These are phyloP conservation scores for Colletotrichum agaves DNA, from an alignment of 2,329 filamentous ascomycete genomes.

Conservation along the genomic window DNA sequence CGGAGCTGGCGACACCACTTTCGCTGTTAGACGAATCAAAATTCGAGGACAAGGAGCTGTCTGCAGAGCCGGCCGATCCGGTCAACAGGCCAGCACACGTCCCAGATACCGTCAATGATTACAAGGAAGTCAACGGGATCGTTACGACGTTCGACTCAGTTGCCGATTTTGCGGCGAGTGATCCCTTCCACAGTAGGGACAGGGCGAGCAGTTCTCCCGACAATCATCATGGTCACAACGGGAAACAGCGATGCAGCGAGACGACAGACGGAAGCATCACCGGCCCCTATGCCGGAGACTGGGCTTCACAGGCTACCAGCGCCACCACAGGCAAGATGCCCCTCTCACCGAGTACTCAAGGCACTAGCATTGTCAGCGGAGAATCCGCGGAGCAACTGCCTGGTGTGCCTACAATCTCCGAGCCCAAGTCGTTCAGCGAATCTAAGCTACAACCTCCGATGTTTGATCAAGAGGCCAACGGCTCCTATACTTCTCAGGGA, in stretches of 20 bases:
- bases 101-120: constrained; percentile 47
- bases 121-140: constrained; percentile 57
- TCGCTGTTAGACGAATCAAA: constrained; percentile 40
- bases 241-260: constrained; percentile 68
- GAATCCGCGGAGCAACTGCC: constrained; percentile 64
- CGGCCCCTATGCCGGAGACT: constrained; percentile 65
- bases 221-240: constrained; percentile 53
- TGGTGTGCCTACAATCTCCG: constrained; percentile 56
- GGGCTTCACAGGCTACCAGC: constrained; percentile 71
- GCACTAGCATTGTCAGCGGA: constrained; percentile 72
- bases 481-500: constrained; percentile 48
- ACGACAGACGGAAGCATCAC: constrained; percentile 70
- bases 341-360: constrained; percentile 72
- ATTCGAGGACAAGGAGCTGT: constrained; percentile 42
- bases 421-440: constrained; percentile 46
- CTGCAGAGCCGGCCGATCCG: constrained; percentile 43
- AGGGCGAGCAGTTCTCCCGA: constrained; percentile 47
- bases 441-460: constrained; percentile 18
- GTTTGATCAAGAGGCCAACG: constrained; percentile 35
- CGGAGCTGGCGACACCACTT: constrained; percentile 31
- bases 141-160: constrained; percentile 58
- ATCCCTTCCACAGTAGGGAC: constrained; percentile 56
- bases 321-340: constrained; percentile 73
- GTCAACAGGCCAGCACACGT: constrained; percentile 46
- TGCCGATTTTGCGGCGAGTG: constrained; percentile 59